Conservation (phyloP, 2,329 filamentous ascomycete genomes). For the Fusarium veterinarium region DNA sequence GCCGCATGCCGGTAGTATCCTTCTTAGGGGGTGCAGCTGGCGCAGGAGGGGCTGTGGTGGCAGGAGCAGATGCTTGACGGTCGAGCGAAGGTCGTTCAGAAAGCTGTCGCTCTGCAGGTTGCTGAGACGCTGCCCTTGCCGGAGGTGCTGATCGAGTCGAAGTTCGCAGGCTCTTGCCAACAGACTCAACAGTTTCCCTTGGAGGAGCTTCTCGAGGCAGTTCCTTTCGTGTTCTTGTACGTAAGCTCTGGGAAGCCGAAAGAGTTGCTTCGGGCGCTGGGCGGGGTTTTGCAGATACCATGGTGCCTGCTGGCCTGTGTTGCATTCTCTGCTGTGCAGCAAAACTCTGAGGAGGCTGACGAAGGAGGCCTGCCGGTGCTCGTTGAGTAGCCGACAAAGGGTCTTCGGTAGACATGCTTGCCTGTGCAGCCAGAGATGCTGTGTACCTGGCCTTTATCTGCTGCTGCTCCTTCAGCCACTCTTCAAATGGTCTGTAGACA, state of each 20-base stretch:
- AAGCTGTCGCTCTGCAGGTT: conserved; percentile 42
- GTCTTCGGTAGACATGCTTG: conserved; percentile 49
- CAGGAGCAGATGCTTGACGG: conserved; percentile 42
- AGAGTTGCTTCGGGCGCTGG: conserved; percentile 39
- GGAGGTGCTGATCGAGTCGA: conserved; percentile 46
- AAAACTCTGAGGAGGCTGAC: conserved; percentile 71
- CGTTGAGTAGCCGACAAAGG: conserved; percentile 49
- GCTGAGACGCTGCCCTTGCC: conserved; percentile 44
- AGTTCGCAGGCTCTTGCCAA: conserved; percentile 44
- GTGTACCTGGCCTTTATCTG: conserved; percentile 50
- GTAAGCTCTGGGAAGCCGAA: conserved; percentile 47
- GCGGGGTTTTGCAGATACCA: conserved; percentile 43
- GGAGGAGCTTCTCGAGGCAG: conserved; percentile 37
- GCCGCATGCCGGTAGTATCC: conserved; percentile 48
- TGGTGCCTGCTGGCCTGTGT: conserved; percentile 54
- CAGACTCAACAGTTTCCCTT: conserved; percentile 40
- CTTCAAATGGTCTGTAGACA: conserved; percentile 73
- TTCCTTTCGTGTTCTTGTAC: conserved; percentile 46
- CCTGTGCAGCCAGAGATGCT: conserved; percentile 46
- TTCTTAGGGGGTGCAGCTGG: conserved; percentile 41
- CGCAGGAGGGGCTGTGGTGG: conserved; percentile 39
- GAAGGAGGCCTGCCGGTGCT: conserved; percentile 58
- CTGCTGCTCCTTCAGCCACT: conserved; percentile 67
- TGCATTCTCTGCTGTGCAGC: conserved; percentile 74
- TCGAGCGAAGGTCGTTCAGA: conserved; percentile 40